A percentile compares a stretch with the other conserved stretches of the same genome.
Evolutionary conservation across 1,284 basidiomycete genomes (phyloP).

Genomic region (Termitomyces sp.): DNA sequence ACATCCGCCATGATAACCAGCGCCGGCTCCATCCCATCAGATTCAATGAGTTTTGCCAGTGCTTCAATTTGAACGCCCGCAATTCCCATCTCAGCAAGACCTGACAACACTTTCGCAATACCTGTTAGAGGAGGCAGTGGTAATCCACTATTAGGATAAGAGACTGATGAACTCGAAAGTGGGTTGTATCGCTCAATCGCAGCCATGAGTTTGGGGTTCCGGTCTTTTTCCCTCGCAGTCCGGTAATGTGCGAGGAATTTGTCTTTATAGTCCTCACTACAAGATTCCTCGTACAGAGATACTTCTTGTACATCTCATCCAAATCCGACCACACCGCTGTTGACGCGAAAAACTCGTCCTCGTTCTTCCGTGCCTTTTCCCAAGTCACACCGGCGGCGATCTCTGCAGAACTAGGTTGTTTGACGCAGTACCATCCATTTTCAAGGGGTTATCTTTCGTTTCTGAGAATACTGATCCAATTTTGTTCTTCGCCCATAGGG

Average conservation of each 20-base stretch:
- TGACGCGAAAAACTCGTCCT: constrained; percentile 64
- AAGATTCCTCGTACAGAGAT: constrained; percentile 51
- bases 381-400: constrained; percentile 54
- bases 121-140: constrained; percentile 11
- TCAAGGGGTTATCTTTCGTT: constrained; percentile 51
- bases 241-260: constrained; percentile 53
- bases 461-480: constrained; percentile 56
- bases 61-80: constrained; percentile 34
- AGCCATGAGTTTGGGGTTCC: constrained; percentile 24
- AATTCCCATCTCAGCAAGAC: constrained; percentile 42
- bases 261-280: constrained; percentile 46
- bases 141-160: background rate
- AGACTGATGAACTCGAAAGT: background rate
- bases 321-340: constrained; percentile 54
- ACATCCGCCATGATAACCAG: constrained; percentile 66
- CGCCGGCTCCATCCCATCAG: constrained; percentile 50
- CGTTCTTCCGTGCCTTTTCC: constrained; percentile 51
- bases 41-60: constrained; percentile 47
- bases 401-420: constrained; percentile 59
- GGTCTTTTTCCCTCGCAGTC: constrained; percentile 30
- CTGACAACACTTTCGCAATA: constrained; percentile 33
- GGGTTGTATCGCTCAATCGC: constrained; percentile 23
- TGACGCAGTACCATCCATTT: constrained; percentile 72
- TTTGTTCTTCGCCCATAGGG: constrained; percentile 50
- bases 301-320: constrained; percentile 41